A percentile compares a stretch with the other conserved stretches of the same genome.
Conservation (phyloP, 1,139 yeast species). For the Yamadazyma siamensis region DNA sequence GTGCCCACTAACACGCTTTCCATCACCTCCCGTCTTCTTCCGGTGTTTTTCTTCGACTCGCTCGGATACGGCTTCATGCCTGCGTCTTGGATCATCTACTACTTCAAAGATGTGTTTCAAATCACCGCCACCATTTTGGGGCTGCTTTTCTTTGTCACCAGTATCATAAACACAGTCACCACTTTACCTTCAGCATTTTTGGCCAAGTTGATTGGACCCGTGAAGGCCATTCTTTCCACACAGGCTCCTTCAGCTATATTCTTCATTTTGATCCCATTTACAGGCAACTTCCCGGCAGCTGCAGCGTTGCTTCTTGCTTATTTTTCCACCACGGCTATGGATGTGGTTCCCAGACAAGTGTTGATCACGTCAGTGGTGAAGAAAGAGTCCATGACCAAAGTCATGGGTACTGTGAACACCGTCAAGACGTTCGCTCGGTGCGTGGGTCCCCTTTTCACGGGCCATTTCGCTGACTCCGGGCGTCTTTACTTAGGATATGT, state of each 20-base stretch:
- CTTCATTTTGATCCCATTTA: slow-evolving; percentile 33
- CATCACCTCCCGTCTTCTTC: slow-evolving; percentile 38
- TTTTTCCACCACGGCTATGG: slow-evolving; percentile 70
- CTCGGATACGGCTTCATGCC: slow-evolving; percentile 88
- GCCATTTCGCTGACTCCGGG: slow-evolving; percentile 57
- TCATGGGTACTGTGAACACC: slow-evolving; percentile 81
- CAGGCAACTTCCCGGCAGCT: slow-evolving; percentile 26
- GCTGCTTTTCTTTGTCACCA: slow-evolving; percentile 55
- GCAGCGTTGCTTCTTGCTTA: slow-evolving; percentile 53
- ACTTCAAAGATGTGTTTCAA: slow-evolving; percentile 47
- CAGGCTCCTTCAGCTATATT: slow-evolving; percentile 78
- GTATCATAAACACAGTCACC: slow-evolving; percentile 37
- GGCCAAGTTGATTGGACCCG: slow-evolving; percentile 71
- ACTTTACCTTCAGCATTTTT: slow-evolving; percentile 66
- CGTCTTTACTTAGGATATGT: slow-evolving; percentile 55
- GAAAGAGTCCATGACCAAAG: slow-evolving; percentile 63
- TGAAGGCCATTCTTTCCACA: slow-evolving; percentile 68
- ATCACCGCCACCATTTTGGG: slow-evolving; percentile 46
- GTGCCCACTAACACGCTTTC: slow-evolving; percentile 12
- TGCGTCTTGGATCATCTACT: slow-evolving; percentile 82
- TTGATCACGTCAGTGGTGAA: slow-evolving; percentile 66
- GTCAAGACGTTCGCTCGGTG: slow-evolving; percentile 84
- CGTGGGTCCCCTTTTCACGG: slow-evolving; percentile 78
- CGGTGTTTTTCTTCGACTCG: slow-evolving; percentile 72
- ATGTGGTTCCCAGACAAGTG: slow-evolving; percentile 87